Percentiles rank a stretch among this genome's conserved stretches.
Evolutionary conservation across 495 filamentous ascomycete species (phyloP).

Genomic region (Amphirosellinia nigrospora): DNA sequence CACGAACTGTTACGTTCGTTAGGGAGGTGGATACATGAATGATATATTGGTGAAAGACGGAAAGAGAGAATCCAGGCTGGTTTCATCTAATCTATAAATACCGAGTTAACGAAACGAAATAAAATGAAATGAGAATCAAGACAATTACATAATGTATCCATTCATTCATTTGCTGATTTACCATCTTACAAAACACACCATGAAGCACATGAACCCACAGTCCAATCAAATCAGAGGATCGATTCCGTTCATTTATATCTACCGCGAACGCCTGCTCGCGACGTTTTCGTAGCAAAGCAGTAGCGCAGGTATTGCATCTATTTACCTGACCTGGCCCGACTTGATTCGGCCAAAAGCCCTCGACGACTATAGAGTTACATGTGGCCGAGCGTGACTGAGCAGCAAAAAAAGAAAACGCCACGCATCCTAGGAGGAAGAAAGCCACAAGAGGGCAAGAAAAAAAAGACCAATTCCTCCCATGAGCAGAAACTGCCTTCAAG

Average conservation of each 20-base stretch:
- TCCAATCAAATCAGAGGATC: not conserved
- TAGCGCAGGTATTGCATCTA: conserved; percentile 5
- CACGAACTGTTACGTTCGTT: not conserved
- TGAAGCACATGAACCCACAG: not conserved
- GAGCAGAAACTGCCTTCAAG: conserved; percentile 1
- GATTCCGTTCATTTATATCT: not conserved
- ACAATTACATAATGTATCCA: not conserved
- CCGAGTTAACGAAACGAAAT: not conserved
- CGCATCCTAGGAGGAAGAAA: not conserved
- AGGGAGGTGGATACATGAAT: not conserved
- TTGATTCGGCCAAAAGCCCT: not conserved
- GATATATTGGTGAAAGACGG: not conserved
- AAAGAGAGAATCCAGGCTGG: not conserved
- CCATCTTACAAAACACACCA: not conserved
- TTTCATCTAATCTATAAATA: not conserved
- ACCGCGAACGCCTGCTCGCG: not conserved
- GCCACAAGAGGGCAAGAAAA: not conserved
- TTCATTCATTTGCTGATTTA: not conserved
- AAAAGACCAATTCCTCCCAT: not conserved
- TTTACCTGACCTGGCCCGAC: conserved; percentile 14
- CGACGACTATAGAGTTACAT: conserved; percentile 9
- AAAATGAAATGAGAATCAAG: not conserved
- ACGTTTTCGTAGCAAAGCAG: not conserved
- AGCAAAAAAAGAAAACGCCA: not conserved
- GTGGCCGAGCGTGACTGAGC: not conserved